Evolutionary conservation across 2,329 filamentous ascomycete species (phyloP), one percentile per base, ranked within the genome.

Genomic region (Phaeosphaeriaceae sp.): DNA sequence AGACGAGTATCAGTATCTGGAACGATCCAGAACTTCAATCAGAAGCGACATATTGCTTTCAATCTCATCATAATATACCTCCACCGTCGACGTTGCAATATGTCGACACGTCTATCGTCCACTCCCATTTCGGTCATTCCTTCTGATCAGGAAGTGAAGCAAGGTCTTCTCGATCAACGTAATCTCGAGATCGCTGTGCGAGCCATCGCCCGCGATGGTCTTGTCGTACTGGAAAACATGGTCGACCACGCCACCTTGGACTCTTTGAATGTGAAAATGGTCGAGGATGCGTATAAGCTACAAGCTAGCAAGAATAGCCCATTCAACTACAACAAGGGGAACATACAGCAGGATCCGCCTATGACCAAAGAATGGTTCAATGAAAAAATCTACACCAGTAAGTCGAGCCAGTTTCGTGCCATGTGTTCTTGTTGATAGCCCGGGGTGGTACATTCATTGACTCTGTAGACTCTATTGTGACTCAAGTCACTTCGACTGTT

Each of bases 301-400:
- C 83, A 85, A 56, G 77, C 76, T 0, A 75, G 79, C 31, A 85
- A 85, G 1, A 81, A 86, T 20, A 79, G 85, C 17, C 81, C 83
- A 0, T 89, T 83, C 77, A 89, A 89, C 63, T 88, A 88, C 68
- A 88, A 88, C 66, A 81, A 81, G 48, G 85, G 84, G 1, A 89
- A 88, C 61, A 77, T 88, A 33, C 86, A 89, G 60, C 87, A 89
- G 67, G 86, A 88, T 61, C 79, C 86, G 0, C 85, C 84, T 0
- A 80, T 85, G 1, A 80, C 83, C 0, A 72, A 76, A 0, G 72
- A 84, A 45, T 72, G 60, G 63, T 75, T 73, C 51, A 65, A 54
- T 27, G 60, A 68, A 9, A 61, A 68, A 0, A 83, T 88, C 24
- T 87, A 88, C 55, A 70, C 83, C 11, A 89, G 85, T 86, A 72